These are phyloP conservation scores for Colletotrichum noveboracense DNA, from an alignment of 2,329 filamentous ascomycete species.

Conservation along the genomic window DNA sequence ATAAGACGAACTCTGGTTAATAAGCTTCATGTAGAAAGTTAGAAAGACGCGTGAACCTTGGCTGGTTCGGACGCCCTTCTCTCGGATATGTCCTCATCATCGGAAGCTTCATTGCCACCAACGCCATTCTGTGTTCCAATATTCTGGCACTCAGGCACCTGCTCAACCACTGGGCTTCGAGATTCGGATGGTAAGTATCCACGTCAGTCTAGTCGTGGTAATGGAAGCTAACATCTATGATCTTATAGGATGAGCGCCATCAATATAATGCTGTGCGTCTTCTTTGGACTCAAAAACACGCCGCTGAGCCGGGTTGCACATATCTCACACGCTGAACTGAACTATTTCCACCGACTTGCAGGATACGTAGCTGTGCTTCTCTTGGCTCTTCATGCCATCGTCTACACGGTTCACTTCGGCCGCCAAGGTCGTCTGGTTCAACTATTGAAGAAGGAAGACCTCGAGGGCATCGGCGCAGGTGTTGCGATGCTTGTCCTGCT, in stretches of 20 bases:
- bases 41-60: not conserved
- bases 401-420: conserved; percentile 37
- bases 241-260: conserved; percentile 46
- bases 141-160: not conserved
- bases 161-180: conserved; percentile 22
- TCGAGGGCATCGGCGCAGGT: conserved; percentile 40
- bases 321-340: conserved; percentile 51
- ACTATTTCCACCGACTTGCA: conserved; percentile 49
- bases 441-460: conserved; percentile 33
- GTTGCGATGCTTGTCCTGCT: conserved; percentile 42
- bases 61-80: not conserved
- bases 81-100: not conserved
- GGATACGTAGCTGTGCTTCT: conserved; percentile 46
- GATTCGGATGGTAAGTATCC: conserved; percentile 26
- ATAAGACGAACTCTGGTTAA: not conserved
- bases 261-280: conserved; percentile 44
- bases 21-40: not conserved
- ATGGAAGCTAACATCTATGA: not conserved
- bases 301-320: conserved; percentile 43
- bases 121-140: not conserved
- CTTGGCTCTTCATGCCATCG: conserved; percentile 39
- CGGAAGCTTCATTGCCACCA: not conserved
- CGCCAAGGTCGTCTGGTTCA: conserved; percentile 21
- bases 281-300: conserved; percentile 54
- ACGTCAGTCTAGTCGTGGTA: not conserved